These are phyloP conservation scores for Croton laevigatus DNA, from an alignment of 441 rosid species.

Conservation along the genomic window DNA sequence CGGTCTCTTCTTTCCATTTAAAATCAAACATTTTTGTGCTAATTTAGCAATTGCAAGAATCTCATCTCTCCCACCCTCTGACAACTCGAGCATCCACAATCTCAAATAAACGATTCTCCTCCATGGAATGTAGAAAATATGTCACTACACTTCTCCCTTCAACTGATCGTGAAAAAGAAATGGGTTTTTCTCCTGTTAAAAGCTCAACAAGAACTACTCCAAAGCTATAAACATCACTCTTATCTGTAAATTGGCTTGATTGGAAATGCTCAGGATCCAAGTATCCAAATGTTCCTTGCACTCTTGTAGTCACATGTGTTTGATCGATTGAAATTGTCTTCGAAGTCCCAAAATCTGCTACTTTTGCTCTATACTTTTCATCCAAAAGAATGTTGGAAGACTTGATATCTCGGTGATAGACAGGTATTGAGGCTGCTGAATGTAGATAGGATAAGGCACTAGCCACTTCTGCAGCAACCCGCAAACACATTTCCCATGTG, in stretches of 20 bases:
- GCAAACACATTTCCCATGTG: conserved; percentile 21
- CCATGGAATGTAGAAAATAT: conserved; percentile 15
- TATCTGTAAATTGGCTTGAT: conserved; percentile 17
- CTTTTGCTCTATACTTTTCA: conserved; percentile 21
- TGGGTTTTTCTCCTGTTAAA: conserved; percentile 15
- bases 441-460: conserved; percentile 22
- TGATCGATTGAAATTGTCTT: conserved; percentile 13
- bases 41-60: conserved; percentile 2
- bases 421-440: conserved; percentile 21
- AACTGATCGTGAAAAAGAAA: neutral
- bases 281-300: conserved; percentile 23
- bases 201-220: conserved; percentile 23
- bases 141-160: conserved; percentile 16
- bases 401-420: conserved; percentile 24
- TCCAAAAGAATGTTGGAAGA: conserved; percentile 22
- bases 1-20: conserved; percentile 18
- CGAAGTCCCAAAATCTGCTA: conserved; percentile 18
- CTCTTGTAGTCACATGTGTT: conserved; percentile 20
- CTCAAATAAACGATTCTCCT: conserved; percentile 20
- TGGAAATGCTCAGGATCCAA: conserved; percentile 24
- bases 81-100: conserved; percentile 14
- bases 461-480: conserved; percentile 20
- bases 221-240: conserved; percentile 21
- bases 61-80: conserved; percentile 12
- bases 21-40: conserved; percentile 14